These are phyloP conservation scores for Pleurotus citrinopileatus DNA, from an alignment of 768 basidiomycete species.

Conservation along the genomic window DNA sequence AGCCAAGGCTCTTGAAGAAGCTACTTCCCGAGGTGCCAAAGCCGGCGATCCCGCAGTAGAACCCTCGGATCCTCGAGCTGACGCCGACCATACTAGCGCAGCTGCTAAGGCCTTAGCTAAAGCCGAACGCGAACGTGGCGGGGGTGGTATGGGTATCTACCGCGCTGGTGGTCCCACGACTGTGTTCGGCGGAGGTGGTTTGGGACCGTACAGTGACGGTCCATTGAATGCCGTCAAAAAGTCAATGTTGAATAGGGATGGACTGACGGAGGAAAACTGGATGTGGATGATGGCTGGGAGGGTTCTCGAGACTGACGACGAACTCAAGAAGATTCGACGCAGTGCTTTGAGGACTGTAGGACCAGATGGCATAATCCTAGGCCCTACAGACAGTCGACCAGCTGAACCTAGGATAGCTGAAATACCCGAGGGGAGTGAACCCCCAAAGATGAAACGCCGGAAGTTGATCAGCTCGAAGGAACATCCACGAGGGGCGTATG, in stretches of 20 bases:
- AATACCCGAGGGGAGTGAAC: conserved; percentile 12
- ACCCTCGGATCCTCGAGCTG: conserved; percentile 66
- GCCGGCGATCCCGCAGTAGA: conserved; percentile 83
- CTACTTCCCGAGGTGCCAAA: conserved; percentile 77
- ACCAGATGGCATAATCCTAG: conserved; percentile 31
- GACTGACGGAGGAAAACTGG: conserved; percentile 89
- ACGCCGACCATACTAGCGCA: conserved; percentile 31
- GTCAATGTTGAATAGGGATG: conserved; percentile 72
- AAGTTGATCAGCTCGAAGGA: conserved; percentile 23
- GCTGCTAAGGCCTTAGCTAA: conserved; percentile 25
- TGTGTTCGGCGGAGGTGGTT: conserved; percentile 79
- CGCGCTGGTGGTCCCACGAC: conserved; percentile 92
- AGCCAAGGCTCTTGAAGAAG: conserved; percentile 72
- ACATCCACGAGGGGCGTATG: conserved; percentile 71
- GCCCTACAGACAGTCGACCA: conserved; percentile 25
- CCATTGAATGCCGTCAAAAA: conserved; percentile 84
- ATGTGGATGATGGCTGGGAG: conserved; percentile 77
- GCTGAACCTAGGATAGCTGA: conserved; percentile 23
- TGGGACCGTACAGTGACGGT: conserved; percentile 87
- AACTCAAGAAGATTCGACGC: conserved; percentile 58
- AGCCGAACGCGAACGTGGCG: conserved; percentile 49
- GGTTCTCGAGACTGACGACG: conserved; percentile 58
- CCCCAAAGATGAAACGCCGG: conserved; percentile 19
- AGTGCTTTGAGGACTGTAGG: conserved; percentile 52
- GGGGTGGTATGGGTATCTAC: conserved; percentile 67